Conservation (phyloP, 805 yeast species). For the Millerozyma miso region DNA sequence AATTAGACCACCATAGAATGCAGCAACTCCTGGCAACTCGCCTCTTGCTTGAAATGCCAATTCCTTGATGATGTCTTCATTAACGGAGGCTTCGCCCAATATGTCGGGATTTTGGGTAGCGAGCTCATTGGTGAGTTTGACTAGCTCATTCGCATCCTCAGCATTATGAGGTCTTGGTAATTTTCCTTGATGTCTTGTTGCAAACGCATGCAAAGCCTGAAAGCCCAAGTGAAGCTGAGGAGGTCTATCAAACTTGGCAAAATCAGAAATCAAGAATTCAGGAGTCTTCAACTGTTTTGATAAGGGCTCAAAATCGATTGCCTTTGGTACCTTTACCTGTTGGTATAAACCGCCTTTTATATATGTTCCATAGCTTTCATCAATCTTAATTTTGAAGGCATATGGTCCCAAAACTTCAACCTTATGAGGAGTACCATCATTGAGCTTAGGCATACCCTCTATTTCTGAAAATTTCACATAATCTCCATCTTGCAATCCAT, state of each 20-base stretch:
- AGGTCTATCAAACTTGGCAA: conserved; percentile 91
- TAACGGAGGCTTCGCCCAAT: conserved; percentile 50
- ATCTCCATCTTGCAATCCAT: conserved; percentile 90
- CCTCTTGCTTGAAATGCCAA: conserved; percentile 85
- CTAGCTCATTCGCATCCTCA: conserved; percentile 67
- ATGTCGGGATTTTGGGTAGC: conserved; percentile 53
- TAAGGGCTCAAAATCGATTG: conserved; percentile 59
- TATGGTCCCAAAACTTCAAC: conserved; percentile 91
- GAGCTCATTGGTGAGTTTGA: conserved; percentile 56
- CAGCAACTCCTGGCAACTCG: conserved; percentile 84
- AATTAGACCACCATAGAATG: conserved; percentile 87
- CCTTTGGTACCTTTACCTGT: conserved; percentile 82
- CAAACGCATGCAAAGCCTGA: conserved; percentile 80
- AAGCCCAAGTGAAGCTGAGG: conserved; percentile 87
- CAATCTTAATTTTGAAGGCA: conserved; percentile 72
- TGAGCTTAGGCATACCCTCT: conserved; percentile 69
- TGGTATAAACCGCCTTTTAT: conserved; percentile 84
- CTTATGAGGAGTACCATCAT: conserved; percentile 69
- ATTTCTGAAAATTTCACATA: conserved; percentile 84
- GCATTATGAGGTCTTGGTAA: conserved; percentile 76
- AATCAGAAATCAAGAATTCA: conserved; percentile 77
- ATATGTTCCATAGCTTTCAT: conserved; percentile 57
- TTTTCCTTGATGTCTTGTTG: conserved; percentile 52
- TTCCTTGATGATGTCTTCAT: conserved; percentile 64
- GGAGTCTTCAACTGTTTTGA: conserved; percentile 67